A percentile compares a stretch with the other conserved stretches of the same genome.
Evolutionary conservation across 495 filamentous ascomycete genomes (phyloP).

Genomic region (Neurospora cerealis): DNA sequence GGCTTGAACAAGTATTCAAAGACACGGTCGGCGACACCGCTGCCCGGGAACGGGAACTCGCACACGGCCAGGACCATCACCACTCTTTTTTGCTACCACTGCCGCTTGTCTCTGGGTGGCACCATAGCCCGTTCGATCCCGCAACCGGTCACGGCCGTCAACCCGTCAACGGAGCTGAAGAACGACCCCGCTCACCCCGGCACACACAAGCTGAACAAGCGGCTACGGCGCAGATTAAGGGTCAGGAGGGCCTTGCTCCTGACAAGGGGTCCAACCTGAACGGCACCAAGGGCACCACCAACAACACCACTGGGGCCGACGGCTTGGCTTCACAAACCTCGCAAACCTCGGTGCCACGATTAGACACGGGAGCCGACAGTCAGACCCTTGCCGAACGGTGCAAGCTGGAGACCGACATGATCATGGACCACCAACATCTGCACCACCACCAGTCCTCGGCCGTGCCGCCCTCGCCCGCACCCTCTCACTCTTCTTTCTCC

Average conservation of each 20-base stretch:
- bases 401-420: slow-evolving; percentile 22
- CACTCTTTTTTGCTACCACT: background rate
- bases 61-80: background rate
- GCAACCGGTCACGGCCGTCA: background rate
- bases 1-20: background rate
- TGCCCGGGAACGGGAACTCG: background rate
- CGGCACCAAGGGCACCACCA: background rate
- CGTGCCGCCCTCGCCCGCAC: slow-evolving; percentile 9
- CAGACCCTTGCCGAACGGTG: slow-evolving; percentile 33
- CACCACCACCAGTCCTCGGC: slow-evolving; percentile 11
- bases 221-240: background rate
- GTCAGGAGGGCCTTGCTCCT: background rate
- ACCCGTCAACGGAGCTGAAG: background rate
- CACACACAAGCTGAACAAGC: background rate
- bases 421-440: slow-evolving; percentile 31
- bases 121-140: background rate
- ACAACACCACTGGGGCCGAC: background rate
- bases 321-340: background rate
- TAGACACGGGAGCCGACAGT: slow-evolving; percentile 30
- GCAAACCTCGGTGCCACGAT: slow-evolving; percentile 19
- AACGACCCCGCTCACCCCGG: background rate
- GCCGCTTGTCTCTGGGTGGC: background rate
- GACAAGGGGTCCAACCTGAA: background rate
- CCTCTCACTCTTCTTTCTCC: slow-evolving; percentile 5
- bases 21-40: background rate